phyloP scores from a whole-genome alignment of 768 basidiomycete genomes.

The Tricholoma terreum region DNA sequence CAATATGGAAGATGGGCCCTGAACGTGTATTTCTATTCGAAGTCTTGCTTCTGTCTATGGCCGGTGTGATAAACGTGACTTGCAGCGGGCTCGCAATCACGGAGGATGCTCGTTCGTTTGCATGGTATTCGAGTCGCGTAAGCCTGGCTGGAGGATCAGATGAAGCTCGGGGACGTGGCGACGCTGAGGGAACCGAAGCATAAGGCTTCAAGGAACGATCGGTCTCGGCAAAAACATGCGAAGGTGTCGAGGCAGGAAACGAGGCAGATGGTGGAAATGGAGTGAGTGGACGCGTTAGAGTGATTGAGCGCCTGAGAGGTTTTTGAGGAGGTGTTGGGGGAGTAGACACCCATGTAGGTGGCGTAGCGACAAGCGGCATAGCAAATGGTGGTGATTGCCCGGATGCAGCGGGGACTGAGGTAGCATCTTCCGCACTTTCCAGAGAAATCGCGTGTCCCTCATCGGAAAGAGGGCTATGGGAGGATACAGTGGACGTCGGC shows the following conservation, averaged over 20 bases:
- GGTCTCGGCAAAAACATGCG: conserved; percentile 19
- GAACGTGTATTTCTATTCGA: conserved; percentile 8
- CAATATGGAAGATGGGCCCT: conserved; percentile 34
- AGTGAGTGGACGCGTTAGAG: conserved; percentile 30
- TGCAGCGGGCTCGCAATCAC: conserved; percentile 1
- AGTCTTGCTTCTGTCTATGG: neutral
- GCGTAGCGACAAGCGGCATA: conserved; percentile 19
- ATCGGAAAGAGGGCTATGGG: conserved; percentile 14
- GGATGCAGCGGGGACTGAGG: conserved; percentile 21
- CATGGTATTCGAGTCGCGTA: neutral
- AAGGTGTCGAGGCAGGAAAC: conserved; percentile 40
- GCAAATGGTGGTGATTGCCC: neutral
- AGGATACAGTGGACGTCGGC: conserved; percentile 37
- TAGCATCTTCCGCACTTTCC: conserved; percentile 12
- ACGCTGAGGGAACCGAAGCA: conserved; percentile 41
- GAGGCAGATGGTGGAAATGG: conserved; percentile 42
- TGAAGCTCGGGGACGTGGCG: conserved; percentile 16
- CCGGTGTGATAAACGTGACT: conserved; percentile 1
- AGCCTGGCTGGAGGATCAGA: conserved; percentile 11
- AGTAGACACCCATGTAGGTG: conserved; percentile 57
- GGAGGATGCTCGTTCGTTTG: neutral
- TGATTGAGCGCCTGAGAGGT: conserved; percentile 35
- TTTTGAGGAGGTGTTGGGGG: conserved; percentile 56
- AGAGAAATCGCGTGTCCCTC: conserved; percentile 5
- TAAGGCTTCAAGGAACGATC: conserved; percentile 33